A percentile compares a stretch with the other conserved stretches of the same genome.
Evolutionary conservation across 306 rosid genomes (phyloP).

Genomic region (Pterocarpus macrocarpus): DNA sequence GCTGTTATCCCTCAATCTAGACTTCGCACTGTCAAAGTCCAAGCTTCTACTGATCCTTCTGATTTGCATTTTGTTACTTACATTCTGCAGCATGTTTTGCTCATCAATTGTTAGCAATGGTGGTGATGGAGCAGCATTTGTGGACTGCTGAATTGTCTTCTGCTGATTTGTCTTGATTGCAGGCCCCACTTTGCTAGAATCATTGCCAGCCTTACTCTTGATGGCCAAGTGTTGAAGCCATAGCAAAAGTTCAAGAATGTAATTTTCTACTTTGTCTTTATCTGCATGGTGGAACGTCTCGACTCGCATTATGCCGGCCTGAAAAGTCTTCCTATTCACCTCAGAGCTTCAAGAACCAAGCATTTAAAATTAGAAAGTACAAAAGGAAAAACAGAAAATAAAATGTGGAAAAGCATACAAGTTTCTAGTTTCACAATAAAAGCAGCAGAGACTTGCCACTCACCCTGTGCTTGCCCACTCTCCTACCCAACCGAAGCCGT

Average conservation of each 20-base stretch:
- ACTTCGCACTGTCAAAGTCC: slow-evolving; percentile 59
- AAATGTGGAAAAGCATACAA: neutral
- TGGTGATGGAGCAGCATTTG: neutral
- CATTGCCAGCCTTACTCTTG: slow-evolving; percentile 49
- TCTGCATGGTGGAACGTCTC: slow-evolving; percentile 87
- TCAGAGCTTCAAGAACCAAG: slow-evolving; percentile 61
- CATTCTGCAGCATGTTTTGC: slow-evolving; percentile 62
- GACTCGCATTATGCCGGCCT: slow-evolving; percentile 60
- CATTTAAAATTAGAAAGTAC: slow-evolving; percentile 8
- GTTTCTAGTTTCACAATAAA: slow-evolving; percentile 10
- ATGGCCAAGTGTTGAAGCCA: slow-evolving; percentile 79
- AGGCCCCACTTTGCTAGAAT: slow-evolving; percentile 46
- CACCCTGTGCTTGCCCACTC: slow-evolving; percentile 90
- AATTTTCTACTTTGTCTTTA: slow-evolving; percentile 72
- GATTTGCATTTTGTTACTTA: slow-evolving; percentile 47
- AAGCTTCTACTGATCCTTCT: slow-evolving; percentile 70
- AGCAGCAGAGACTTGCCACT: slow-evolving; percentile 47
- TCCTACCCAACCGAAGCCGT: slow-evolving; percentile 94
- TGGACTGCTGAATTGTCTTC: slow-evolving; percentile 43
- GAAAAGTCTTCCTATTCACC: slow-evolving; percentile 53
- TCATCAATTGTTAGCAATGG: slow-evolving; percentile 59
- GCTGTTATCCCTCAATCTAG: slow-evolving; percentile 44
- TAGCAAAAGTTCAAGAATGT: slow-evolving; percentile 66
- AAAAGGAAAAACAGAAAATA: neutral
- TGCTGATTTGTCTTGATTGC: slow-evolving; percentile 42